Evolutionary conservation across 257 asterid species (phyloP).

Genomic region (Fraxinus cuspidata): DNA sequence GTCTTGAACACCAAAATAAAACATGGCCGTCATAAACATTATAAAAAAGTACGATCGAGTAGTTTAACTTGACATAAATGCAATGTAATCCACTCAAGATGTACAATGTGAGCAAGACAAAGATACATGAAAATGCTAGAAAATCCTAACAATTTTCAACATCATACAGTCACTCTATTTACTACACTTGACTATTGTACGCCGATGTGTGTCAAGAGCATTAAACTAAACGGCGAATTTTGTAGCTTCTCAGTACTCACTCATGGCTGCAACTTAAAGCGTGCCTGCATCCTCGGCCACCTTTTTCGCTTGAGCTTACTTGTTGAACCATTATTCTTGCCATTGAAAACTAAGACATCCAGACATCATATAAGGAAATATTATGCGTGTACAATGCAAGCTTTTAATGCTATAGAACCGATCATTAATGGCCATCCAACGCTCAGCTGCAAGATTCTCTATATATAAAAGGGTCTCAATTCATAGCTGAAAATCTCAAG

Average conservation of each 20-base stretch:
- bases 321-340: constrained; percentile 13
- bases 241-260: constrained; percentile 30
- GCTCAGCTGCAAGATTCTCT: constrained; percentile 34
- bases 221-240: constrained; percentile 26
- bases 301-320: background rate
- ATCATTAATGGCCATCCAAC: constrained; percentile 60
- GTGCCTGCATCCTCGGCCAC: constrained; percentile 36
- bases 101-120: too few relatives aligned
- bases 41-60: background rate
- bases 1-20: too few relatives aligned
- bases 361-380: background rate
- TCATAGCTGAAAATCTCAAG: background rate
- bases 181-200: background rate
- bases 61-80: background rate
- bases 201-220: constrained; percentile 4
- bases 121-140: background rate
- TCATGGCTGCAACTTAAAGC: constrained; percentile 35
- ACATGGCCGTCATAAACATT: too few relatives aligned
- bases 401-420: constrained; percentile 40
- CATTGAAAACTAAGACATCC: constrained; percentile 1
- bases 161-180: background rate
- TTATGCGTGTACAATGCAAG: background rate
- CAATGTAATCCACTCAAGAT: background rate
- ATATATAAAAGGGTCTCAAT: background rate
- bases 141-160: background rate